Evolutionary conservation across 768 basidiomycete species (phyloP).

Genomic region (Rossbeevera mucosa): DNA sequence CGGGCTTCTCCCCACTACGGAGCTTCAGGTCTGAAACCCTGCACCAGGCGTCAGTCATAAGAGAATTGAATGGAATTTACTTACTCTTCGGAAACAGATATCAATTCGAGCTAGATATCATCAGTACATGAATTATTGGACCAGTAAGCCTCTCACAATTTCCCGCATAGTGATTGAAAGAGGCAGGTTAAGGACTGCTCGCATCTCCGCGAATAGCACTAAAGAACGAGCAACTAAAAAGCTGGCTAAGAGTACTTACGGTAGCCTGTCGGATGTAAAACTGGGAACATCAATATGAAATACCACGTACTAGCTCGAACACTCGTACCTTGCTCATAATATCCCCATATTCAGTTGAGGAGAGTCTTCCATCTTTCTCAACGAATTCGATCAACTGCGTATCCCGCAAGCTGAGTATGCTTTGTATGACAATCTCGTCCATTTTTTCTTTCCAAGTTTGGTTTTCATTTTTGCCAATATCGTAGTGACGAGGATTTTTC

Average conservation of each 20-base stretch:
- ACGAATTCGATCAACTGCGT: slow-evolving; percentile 54
- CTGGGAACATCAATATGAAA: slow-evolving; percentile 34
- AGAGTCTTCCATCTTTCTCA: slow-evolving; percentile 40
- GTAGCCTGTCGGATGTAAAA: slow-evolving; percentile 72
- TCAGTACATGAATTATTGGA: slow-evolving; percentile 3
- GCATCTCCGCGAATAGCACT: slow-evolving; percentile 48
- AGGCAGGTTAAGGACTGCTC: slow-evolving; percentile 55
- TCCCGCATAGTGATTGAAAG: slow-evolving; percentile 55
- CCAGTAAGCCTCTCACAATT: slow-evolving; percentile 45
- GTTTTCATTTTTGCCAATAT: slow-evolving; percentile 48
- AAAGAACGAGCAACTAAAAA: background rate
- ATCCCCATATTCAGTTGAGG: slow-evolving; percentile 73
- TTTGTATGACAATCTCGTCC: slow-evolving; percentile 69
- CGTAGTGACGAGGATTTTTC: slow-evolving; percentile 78
- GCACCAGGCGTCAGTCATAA: slow-evolving; percentile 2
- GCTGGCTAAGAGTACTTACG: slow-evolving; percentile 33
- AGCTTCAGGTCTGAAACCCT: slow-evolving; percentile 69
- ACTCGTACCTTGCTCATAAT: slow-evolving; percentile 76
- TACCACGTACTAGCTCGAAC: background rate
- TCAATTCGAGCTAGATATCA: slow-evolving; percentile 51
- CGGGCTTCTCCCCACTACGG: slow-evolving; percentile 72
- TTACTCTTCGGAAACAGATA: slow-evolving; percentile 67
- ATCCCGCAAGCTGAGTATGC: slow-evolving; percentile 54
- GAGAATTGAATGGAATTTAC: slow-evolving; percentile 9
- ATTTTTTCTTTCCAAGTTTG: slow-evolving; percentile 69